A percentile compares a stretch with the other conserved stretches of the same genome.
Evolutionary conservation across 177 flowering plant genomes (phyloP).

Genomic region (Vitis hybrid): DNA sequence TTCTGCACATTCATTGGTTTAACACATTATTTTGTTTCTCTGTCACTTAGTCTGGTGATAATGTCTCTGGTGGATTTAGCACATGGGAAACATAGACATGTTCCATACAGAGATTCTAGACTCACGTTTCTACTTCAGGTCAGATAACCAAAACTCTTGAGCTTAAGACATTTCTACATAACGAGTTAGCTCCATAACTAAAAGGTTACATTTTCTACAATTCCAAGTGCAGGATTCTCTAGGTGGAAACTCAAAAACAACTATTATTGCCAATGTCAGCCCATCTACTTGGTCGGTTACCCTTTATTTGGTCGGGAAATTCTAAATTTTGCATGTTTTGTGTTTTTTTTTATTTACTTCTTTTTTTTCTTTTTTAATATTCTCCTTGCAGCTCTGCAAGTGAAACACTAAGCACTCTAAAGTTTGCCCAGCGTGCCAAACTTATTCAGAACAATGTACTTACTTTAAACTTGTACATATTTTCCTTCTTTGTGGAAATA

Average conservation of each 20-base stretch:
- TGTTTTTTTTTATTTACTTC: not conserved
- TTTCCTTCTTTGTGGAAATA: not conserved
- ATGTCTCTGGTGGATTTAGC: constrained; percentile 88
- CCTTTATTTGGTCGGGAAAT: not conserved
- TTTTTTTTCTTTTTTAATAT: not conserved
- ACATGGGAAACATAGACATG: constrained; percentile 88
- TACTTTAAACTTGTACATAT: constrained; percentile 5
- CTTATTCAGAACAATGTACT: constrained; percentile 89
- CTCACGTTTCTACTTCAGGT: constrained; percentile 97
- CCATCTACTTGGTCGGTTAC: constrained; percentile 71
- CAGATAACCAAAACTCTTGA: constrained; percentile 2
- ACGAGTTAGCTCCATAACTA: not conserved
- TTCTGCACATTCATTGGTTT: not conserved
- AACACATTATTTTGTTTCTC: not conserved
- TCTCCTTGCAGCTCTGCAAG: constrained; percentile 62
- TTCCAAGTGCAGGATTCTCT: constrained; percentile 76
- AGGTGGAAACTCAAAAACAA: constrained; percentile 95
- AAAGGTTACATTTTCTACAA: not conserved
- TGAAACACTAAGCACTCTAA: constrained; percentile 88
- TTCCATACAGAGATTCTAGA: constrained; percentile 94
- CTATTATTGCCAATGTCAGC: constrained; percentile 85
- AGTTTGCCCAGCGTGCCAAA: constrained; percentile 95
- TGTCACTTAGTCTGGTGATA: constrained; percentile 65
- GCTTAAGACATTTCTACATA: not conserved
- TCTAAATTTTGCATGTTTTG: not conserved